Conservation (phyloP, 2,329 filamentous ascomycete genomes). For the Balansia obtecta region DNA sequence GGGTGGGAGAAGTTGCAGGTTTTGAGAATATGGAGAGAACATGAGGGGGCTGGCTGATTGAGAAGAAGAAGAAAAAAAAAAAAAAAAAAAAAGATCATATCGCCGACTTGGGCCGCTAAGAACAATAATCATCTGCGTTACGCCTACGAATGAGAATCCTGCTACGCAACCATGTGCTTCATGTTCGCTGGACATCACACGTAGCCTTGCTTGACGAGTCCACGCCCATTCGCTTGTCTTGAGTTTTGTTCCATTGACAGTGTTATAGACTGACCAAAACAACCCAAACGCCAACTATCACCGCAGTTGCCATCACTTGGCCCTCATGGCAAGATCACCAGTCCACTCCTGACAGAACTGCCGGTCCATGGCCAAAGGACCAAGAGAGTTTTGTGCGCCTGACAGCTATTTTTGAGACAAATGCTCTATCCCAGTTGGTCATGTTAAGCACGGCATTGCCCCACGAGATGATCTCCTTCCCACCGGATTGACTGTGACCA, state of each 20-base stretch:
- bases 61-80: no score
- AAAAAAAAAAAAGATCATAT: no score
- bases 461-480: not conserved
- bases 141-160: not conserved
- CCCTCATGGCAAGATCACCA: conserved; percentile 1
- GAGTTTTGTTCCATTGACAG: not conserved
- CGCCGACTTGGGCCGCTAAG: no score
- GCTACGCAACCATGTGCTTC: not conserved
- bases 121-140: no score
- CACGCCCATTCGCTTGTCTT: not conserved
- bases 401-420: not conserved
- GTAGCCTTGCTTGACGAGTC: no score
- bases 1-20: conserved; percentile 94
- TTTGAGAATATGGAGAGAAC: conserved; percentile 65
- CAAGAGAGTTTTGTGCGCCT: not conserved
- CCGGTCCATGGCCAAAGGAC: not conserved
- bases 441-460: no score
- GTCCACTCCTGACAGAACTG: conserved; percentile 7
- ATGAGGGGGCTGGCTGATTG: not conserved
- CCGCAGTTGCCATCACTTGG: conserved; percentile 9
- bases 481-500: not conserved
- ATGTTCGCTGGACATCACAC: not conserved
- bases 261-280: conserved; percentile 15
- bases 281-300: conserved; percentile 23
- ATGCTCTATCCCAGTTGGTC: not conserved